Evolutionary conservation across 2,329 filamentous ascomycete genomes (phyloP), one percentile per base, ranked within the genome.

Genomic region (Aureobasidium sp.): DNA sequence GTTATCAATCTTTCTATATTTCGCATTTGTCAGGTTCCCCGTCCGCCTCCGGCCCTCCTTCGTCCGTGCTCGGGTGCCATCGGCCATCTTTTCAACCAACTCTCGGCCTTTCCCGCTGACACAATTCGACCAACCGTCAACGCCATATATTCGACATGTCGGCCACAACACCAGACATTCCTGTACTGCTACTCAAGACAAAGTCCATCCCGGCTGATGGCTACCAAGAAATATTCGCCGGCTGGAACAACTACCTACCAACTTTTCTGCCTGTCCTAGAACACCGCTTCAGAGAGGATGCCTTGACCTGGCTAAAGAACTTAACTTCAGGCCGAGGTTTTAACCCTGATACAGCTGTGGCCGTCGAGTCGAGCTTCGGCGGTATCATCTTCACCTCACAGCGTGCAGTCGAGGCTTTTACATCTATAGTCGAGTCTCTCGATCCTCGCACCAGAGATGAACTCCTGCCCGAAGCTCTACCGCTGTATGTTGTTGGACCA

Each of bases 321-420:
- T 69, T 84, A 17, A 77, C 92, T 23, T 68, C 70, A 63, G 68
- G 67, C 43, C 73, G 74, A 46, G 74, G 73, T 27, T 75, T 79
- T 62, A 66, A 66, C 2, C 64, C 67, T 33, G 42, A 57, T 40
- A 10, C 46, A 11, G 67, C 67, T 29, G 63, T 58, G 5, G 64
- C 66, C 23, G 64, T 69, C n/a, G 69, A 69, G 7, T 70, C 67
- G 17, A 63, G 69, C 62, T 93, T 89, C 68, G 88, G 88, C 5
- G 89, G 88, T n/a, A 75, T 93, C 61, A 85, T 94, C 53, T 93
- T 94, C 69, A 94, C 89, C 1, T 92, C 88, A 8, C 90, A 94
- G 71, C 81, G 89, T 51, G 88, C 90, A 0, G 89, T 94, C 2
- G 90, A 94, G 70, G 88, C 87, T 0, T 90, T 94, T 67, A 75